Conservation (phyloP, 2,329 filamentous ascomycete genomes). For the Pseudogymnoascus sp. region DNA sequence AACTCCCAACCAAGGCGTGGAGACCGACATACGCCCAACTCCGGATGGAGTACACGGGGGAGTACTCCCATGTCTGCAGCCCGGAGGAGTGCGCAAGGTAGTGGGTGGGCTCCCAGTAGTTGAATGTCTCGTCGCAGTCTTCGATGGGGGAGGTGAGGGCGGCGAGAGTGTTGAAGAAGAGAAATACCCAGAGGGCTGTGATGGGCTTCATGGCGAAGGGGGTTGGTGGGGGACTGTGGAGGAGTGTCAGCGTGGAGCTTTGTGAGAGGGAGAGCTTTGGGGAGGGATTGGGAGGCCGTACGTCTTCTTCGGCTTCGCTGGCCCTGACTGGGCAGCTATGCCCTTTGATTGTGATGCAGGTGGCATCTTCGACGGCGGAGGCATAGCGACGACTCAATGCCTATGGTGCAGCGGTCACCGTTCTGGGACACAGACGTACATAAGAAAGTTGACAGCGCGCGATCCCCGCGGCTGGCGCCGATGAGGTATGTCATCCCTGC, state of each 20-base stretch:
- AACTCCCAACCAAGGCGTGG: constrained; percentile 65
- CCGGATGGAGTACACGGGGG: constrained; percentile 85
- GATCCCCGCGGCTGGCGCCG: not conserved
- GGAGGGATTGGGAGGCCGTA: not conserved
- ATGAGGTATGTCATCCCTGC: not conserved
- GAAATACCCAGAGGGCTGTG: constrained; percentile 72
- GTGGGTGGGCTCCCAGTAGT: constrained; percentile 97
- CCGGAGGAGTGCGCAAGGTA: constrained; percentile 90
- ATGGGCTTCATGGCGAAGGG: constrained; percentile 63
- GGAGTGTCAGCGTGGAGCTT: not conserved
- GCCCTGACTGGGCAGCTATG: not conserved
- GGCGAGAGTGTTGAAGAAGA: constrained; percentile 65
- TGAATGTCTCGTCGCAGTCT: constrained; percentile 98
- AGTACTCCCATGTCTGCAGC: constrained; percentile 97
- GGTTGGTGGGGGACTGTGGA: constrained; percentile 32
- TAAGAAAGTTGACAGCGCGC: not conserved
- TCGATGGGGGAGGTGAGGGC: constrained; percentile 85
- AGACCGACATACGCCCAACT: constrained; percentile 87
- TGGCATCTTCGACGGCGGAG: not conserved
- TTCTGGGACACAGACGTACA: not conserved
- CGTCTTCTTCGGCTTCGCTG: not conserved
- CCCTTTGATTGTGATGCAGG: not conserved
- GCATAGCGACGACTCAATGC: not conserved
- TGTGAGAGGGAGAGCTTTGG: not conserved
- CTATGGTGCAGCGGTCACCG: not conserved